Conservation (phyloP, 2,329 filamentous ascomycete genomes). For the Periconia sp. region DNA sequence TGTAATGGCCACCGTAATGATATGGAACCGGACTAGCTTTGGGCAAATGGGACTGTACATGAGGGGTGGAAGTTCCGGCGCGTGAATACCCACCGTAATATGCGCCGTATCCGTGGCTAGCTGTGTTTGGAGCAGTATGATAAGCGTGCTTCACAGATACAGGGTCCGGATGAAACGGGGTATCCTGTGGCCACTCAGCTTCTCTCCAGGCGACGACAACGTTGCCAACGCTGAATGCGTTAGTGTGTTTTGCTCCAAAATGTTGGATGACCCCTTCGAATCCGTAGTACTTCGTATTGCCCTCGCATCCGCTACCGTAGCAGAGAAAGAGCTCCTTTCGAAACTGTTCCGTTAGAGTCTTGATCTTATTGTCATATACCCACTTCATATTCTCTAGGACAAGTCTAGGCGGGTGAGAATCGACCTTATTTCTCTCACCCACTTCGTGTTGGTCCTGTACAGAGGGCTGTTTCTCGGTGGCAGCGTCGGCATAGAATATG, state of each 20-base stretch:
- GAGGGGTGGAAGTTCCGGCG: conserved; percentile 44
- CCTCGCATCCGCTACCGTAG: conserved; percentile 66
- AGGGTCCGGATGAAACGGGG: conserved; percentile 73
- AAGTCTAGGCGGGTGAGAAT: conserved; percentile 62
- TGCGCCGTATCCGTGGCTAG: conserved; percentile 29
- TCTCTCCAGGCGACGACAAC: conserved; percentile 77
- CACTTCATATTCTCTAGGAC: conserved; percentile 87
- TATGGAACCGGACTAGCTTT: conserved; percentile 47
- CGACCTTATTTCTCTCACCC: conserved; percentile 11
- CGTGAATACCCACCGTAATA: conserved; percentile 46
- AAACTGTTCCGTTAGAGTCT: conserved; percentile 68
- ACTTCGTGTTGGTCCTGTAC: conserved; percentile 7
- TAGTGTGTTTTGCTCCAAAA: conserved; percentile 82
- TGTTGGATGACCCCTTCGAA: conserved; percentile 84
- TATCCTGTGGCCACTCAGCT: conserved; percentile 76
- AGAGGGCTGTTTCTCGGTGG: conserved; percentile 58
- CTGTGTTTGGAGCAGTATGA: conserved; percentile 32
- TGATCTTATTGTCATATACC: conserved; percentile 80
- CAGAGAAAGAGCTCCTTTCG: conserved; percentile 79
- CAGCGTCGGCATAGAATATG: conserved; percentile 68
- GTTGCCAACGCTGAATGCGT: conserved; percentile 70
- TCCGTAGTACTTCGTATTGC: conserved; percentile 70
- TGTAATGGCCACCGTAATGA: conserved; percentile 39
- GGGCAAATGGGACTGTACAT: conserved; percentile 41
- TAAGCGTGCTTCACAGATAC: conserved; percentile 50